Base-by-base conservation (phyloP, 495 filamentous ascomycete species). In the Tuber aestivum region DNA sequence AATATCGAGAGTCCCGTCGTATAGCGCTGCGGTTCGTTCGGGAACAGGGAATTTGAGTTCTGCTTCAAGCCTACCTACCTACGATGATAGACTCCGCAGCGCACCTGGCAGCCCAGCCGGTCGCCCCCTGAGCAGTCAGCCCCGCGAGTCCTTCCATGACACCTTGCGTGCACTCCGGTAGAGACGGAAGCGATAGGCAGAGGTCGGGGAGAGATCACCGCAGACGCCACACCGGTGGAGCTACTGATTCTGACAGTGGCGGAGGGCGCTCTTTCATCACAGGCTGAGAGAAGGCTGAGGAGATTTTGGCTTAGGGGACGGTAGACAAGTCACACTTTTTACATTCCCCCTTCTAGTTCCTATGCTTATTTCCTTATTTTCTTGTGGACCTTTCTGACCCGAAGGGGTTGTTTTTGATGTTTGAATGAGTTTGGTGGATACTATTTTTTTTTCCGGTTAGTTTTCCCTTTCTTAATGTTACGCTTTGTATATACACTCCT, bases 1-100 rank as follows among this genome's bases (percentile, higher is more conserved):
- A 56, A 85, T 95, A 32, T 91, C 87, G 78, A 91, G 90, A 71
- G 92, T 95, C 12, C 93, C 93, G 7, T 93, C 91, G 71, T 97
- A 97, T 82, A 86, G 88, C 7, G 94, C 93, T 20, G 93, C 93
- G 0, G 87, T 94, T 27, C 89, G 87, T 69, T 86, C 89, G 0
- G 87, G 88, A 16, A 84, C 89, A 23, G 86, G 87, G 61, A 84
- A 82, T 41, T 86, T 86, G 21, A 85, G 80, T 68, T 87, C 74
- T 21, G 77, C 87, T 65, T 83, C 83, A 4, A 81, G 77, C 27
- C 83, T 90, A 40, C 89, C 89, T 2, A 86, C 86, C 72, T 90
- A 90, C 81, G 82, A 86, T 38, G 80, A 84, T 20, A 88, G 86
- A 16, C 84, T 87, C 9, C 84, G 86, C 20, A 83, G 81, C 50